Conservation (phyloP, 495 filamentous ascomycete genomes). For the Rhizodiscina lignyota region DNA sequence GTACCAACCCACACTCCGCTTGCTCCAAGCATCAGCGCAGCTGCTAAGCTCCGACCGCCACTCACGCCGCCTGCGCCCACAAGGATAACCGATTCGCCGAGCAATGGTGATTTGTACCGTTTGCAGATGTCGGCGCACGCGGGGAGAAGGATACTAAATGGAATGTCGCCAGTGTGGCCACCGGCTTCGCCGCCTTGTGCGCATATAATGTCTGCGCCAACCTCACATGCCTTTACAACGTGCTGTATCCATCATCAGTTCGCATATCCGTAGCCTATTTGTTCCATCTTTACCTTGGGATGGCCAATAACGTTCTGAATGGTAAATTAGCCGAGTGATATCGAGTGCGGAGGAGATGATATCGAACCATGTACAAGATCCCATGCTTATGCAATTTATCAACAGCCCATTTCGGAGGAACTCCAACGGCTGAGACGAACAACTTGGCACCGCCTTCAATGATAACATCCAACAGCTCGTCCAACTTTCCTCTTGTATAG, state of each 20-base stretch:
- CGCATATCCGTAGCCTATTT: too few species aligned
- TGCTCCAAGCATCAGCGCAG: conserved; percentile 56
- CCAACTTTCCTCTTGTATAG: conserved; percentile 11
- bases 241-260: too few species aligned
- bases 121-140: conserved; percentile 58
- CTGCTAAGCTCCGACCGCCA: conserved; percentile 54
- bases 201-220: conserved; percentile 12
- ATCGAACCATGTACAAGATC: conserved; percentile 7
- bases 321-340: too few species aligned
- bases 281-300: conserved; percentile 12
- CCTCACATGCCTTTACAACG: conserved; percentile 12
- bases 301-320: conserved; percentile 13
- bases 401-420: conserved; percentile 9
- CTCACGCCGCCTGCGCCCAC: conserved; percentile 63
- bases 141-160: conserved; percentile 54
- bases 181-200: conserved; percentile 69
- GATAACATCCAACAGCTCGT: conserved; percentile 11
- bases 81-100: conserved; percentile 41
- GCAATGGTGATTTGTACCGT: conserved; percentile 37
- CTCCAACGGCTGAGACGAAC: conserved; percentile 14
- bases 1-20: conserved; percentile 53
- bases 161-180: conserved; percentile 65
- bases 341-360: too few species aligned
- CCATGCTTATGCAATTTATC: conserved; percentile 11
- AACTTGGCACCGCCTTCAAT: conserved; percentile 14